Evolutionary conservation across 2,329 filamentous ascomycete species (phyloP), one percentile per base, ranked within the genome.

Genomic region (Pestalotiopsis fici): DNA sequence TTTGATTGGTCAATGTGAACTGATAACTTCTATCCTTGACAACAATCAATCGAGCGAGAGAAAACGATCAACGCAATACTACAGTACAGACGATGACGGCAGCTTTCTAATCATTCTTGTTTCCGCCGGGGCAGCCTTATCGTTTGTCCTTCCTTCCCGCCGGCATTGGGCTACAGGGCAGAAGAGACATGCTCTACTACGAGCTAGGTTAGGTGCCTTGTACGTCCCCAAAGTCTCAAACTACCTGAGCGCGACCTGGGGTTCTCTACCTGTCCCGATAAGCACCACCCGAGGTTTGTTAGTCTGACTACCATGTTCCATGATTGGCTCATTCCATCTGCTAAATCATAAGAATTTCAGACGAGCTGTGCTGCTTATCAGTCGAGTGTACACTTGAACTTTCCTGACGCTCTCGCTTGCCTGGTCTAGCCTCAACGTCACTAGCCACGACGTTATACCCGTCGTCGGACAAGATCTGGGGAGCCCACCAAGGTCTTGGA

Each of bases 291-390:
- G 28, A 59, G 56, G 25, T 35, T n/a, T 59, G 18, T 3, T 18
- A n/a, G 43, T 11, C 43, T 21, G 43, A 21, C 18, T 18, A 4
- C 18, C 18, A 50, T 9, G 18, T 18, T 23, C 25, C 59, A 35
- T 69, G 64, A 70, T 71, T 71, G 69, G 70, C 12, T 69, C 69
- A 71, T 69, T 23, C 21, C 13, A 37, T 21, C 28, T 66, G 66
- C 70, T 71, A 69, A 69, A 65, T 68, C 65, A 65, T 63, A 59
- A 67, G 31, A 68, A 65, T 35, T 67, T 11, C 59, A 35, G 43
- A 9, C 43, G 15, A 21, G 18, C 43, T 57, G 55, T n/a, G 11
- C 27, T 57, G 13, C 55, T 57, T 27, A 57, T 57, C 55, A 27
- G 55, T 31, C 12, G 21, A 27, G 21, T 31, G 23, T 23, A 57